These are phyloP conservation scores for Musa beccarii DNA, from an alignment of 176 grass and related monocot species.

Conservation along the genomic window DNA sequence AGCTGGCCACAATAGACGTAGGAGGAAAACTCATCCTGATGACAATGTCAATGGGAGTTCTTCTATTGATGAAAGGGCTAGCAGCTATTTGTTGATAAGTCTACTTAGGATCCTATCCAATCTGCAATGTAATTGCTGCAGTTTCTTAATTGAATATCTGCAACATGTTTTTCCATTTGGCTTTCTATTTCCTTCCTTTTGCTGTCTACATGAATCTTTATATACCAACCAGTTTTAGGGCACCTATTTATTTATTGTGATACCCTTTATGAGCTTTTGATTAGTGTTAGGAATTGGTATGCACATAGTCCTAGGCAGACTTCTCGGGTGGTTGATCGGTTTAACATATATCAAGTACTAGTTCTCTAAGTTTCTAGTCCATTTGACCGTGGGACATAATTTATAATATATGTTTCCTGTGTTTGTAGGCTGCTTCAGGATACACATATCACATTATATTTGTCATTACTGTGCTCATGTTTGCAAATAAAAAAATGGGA, in stretches of 20 bases:
- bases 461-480: too few relatives aligned
- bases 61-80: constrained; percentile 57
- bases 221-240: background rate
- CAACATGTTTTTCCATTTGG: background rate
- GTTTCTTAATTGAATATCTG: too few relatives aligned
- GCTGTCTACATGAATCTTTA: background rate
- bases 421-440: too few relatives aligned
- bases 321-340: background rate
- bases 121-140: constrained; percentile 54
- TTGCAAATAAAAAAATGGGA: too few relatives aligned
- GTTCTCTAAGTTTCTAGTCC: background rate
- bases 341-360: background rate
- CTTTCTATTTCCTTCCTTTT: background rate
- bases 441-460: too few relatives aligned
- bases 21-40: constrained; percentile 82
- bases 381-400: too few relatives aligned
- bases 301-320: background rate
- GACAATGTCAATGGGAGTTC: constrained; percentile 31
- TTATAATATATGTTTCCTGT: background rate
- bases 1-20: constrained; percentile 83
- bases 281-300: background rate
- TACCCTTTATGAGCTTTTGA: background rate
- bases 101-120: constrained; percentile 72
- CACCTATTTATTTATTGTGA: background rate
- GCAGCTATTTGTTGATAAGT: constrained; percentile 72